A percentile compares a stretch with the other conserved stretches of the same genome.
phyloP scores from a whole-genome alignment of 2,329 filamentous ascomycete species.

The Colletotrichum tropicicola region DNA sequence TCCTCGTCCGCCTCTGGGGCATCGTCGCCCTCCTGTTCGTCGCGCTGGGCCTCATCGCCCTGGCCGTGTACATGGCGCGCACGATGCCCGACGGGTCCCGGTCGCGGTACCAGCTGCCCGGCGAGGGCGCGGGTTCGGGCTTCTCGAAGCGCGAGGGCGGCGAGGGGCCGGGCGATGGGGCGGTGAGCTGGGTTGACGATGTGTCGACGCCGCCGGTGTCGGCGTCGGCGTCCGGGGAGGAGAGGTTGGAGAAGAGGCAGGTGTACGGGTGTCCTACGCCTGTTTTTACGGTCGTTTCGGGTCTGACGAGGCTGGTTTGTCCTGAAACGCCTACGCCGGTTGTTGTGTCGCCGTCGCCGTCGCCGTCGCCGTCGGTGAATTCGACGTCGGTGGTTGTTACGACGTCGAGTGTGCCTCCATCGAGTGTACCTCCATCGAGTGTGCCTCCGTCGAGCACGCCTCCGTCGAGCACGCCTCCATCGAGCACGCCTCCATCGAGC shows the following conservation, averaged over 20 bases:
- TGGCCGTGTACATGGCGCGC: not conserved
- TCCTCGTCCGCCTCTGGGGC: slow-evolving; percentile 14
- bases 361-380: too few relatives aligned
- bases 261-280: too few relatives aligned
- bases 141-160: not conserved
- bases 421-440: not conserved
- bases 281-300: too few relatives aligned
- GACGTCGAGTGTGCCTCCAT: not conserved
- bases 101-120: slow-evolving; percentile 14
- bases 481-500: not conserved
- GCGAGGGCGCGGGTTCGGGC: not conserved
- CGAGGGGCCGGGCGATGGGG: not conserved
- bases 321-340: too few relatives aligned
- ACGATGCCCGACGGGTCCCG: slow-evolving; percentile 15
- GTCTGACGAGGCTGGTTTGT: too few relatives aligned
- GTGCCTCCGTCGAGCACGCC: not conserved
- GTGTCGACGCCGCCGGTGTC: too few relatives aligned
- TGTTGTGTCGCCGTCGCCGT: too few relatives aligned
- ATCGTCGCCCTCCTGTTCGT: slow-evolving; percentile 22
- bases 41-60: slow-evolving; percentile 18
- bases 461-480: not conserved
- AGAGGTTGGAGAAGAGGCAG: too few relatives aligned
- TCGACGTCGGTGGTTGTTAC: not conserved
- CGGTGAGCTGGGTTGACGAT: too few relatives aligned
- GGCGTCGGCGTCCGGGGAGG: too few relatives aligned